A percentile compares a stretch with the other conserved stretches of the same genome.
Evolutionary conservation across 148 eudicot species (phyloP).

Genomic region (Camellia japonica): DNA sequence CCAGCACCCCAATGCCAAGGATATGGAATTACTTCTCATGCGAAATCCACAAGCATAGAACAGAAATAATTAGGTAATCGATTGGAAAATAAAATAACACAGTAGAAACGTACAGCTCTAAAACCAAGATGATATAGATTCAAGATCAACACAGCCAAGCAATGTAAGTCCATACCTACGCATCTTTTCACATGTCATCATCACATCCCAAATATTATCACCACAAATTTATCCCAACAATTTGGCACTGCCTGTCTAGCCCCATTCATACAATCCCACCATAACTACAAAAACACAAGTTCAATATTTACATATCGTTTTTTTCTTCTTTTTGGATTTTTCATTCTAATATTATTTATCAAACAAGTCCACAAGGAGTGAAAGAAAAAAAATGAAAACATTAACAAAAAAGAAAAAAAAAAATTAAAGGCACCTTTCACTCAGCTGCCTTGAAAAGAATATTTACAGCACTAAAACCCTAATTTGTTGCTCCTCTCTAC

Average conservation of each 20-base stretch:
- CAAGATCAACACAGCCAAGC: not conserved
- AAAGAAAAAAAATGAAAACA: not conserved
- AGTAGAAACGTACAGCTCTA: not conserved
- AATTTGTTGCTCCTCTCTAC: conserved; percentile 21
- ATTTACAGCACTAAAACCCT: conserved; percentile 51
- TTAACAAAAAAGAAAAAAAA: conserved; percentile 1
- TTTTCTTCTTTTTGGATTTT: conserved; percentile 8
- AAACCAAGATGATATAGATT: not conserved
- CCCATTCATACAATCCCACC: not conserved
- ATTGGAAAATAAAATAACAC: not conserved
- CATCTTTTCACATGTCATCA: not conserved
- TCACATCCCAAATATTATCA: not conserved
- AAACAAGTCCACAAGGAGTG: conserved; percentile 27
- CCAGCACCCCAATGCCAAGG: no score
- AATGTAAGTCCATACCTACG: not conserved
- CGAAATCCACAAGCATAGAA: no score
- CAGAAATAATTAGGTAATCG: not conserved
- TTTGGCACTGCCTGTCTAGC: not conserved
- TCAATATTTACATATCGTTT: conserved; percentile 17
- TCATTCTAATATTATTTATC: conserved; percentile 39
- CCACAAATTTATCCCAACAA: not conserved
- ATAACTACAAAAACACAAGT: not conserved
- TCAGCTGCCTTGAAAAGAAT: conserved; percentile 47
- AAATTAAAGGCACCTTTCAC: conserved; percentile 17
- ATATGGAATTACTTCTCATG: no score